These are phyloP conservation scores for Xenosphaeropsis pyriputrescens DNA, from an alignment of 2,329 filamentous ascomycete species.

Conservation along the genomic window DNA sequence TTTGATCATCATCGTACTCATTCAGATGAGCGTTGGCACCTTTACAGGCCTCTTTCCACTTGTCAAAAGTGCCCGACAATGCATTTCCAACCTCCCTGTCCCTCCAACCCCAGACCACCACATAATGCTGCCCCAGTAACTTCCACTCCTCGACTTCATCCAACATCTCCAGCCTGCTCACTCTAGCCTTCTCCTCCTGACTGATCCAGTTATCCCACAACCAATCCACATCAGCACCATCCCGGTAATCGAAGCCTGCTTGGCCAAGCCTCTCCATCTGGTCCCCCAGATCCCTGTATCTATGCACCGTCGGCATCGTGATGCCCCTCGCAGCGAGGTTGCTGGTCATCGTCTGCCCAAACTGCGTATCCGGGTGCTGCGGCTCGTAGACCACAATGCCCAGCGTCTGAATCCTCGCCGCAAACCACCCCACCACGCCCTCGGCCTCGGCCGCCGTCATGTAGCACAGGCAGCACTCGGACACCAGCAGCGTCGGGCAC, in stretches of 20 bases:
- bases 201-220: conserved; percentile 68
- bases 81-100: conserved; percentile 2
- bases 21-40: background rate
- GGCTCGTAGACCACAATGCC: conserved; percentile 78
- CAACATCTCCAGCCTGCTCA: conserved; percentile 69
- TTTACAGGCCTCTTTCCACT: background rate
- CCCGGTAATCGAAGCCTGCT: conserved; percentile 49
- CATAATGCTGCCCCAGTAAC: conserved; percentile 76
- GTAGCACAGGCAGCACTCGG: conserved; percentile 93
- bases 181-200: conserved; percentile 58
- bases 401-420: conserved; percentile 28
- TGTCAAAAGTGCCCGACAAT: background rate
- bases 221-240: conserved; percentile 44
- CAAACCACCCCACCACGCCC: conserved; percentile 51
- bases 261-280: conserved; percentile 53
- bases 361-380: conserved; percentile 67
- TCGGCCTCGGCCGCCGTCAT: conserved; percentile 51
- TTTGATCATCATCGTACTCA: too few species aligned
- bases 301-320: conserved; percentile 65
- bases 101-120: conserved; percentile 75
- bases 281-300: conserved; percentile 51
- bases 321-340: conserved; percentile 78
- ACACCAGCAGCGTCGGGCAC: conserved; percentile 72
- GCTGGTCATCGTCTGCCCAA: conserved; percentile 81
- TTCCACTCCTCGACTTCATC: conserved; percentile 95